These are phyloP conservation scores for Lepiota subincarnata DNA, from an alignment of 768 basidiomycete species.

Conservation along the genomic window DNA sequence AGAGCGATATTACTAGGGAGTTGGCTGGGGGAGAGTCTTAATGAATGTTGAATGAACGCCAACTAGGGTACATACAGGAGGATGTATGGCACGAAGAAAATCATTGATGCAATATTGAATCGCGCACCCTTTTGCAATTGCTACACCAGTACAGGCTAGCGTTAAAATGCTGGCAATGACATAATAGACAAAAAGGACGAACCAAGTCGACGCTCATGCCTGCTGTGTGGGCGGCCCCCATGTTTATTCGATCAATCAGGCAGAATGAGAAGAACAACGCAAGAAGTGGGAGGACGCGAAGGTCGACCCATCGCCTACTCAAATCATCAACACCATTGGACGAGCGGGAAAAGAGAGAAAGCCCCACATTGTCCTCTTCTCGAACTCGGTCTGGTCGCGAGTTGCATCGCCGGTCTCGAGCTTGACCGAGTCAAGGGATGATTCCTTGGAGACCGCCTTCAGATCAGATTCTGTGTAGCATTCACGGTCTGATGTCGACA, in stretches of 20 bases:
- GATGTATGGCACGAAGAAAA: conserved; percentile 44
- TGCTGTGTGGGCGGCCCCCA: conserved; percentile 38
- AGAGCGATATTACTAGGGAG: conserved; percentile 43
- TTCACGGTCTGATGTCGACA: conserved; percentile 5
- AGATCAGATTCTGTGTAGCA: conserved; percentile 2
- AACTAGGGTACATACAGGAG: conserved; percentile 28
- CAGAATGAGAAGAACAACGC: conserved; percentile 38
- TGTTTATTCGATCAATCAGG: conserved; percentile 41
- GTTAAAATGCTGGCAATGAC: background rate
- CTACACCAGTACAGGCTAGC: conserved; percentile 15
- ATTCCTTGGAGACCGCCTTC: background rate
- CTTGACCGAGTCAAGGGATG: conserved; percentile 12
- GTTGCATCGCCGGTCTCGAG: background rate
- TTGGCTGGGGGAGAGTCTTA: conserved; percentile 28
- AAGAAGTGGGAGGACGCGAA: conserved; percentile 38
- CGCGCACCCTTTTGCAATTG: conserved; percentile 29
- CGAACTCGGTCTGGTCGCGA: conserved; percentile 19
- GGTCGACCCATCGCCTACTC: conserved; percentile 36
- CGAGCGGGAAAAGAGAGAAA: background rate
- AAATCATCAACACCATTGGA: background rate
- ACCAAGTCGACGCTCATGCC: conserved; percentile 41
- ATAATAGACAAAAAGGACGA: conserved; percentile 1
- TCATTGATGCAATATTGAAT: conserved; percentile 37
- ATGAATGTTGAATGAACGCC: background rate
- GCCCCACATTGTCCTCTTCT: conserved; percentile 34